Evolutionary conservation across 108 stramenopile genomes (phyloP).

Genomic region (Cylindrotheca closterium): DNA sequence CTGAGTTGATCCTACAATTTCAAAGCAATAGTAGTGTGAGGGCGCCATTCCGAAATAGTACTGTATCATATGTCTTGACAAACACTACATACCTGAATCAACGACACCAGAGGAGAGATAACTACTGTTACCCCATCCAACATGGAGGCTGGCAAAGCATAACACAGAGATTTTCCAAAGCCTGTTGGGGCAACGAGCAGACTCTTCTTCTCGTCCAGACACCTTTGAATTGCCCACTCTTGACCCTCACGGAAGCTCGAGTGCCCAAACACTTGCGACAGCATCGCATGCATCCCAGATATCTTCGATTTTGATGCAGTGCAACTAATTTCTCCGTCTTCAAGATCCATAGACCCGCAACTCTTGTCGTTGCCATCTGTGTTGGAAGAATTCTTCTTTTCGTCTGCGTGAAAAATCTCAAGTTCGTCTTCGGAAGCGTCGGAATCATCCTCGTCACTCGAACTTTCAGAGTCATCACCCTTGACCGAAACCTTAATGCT

Average conservation of each 20-base stretch:
- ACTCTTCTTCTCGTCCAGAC: constrained; percentile 62
- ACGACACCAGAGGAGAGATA: constrained; percentile 93
- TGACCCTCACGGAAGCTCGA: constrained; percentile 81
- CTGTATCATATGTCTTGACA: too few relatives aligned
- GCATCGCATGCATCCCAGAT: background rate
- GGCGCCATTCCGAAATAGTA: too few relatives aligned
- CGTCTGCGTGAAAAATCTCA: constrained; percentile 27
- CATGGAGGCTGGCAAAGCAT: constrained; percentile 91
- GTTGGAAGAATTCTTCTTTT: constrained; percentile 9
- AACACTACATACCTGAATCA: constrained; percentile 73
- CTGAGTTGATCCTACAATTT: constrained; percentile 79
- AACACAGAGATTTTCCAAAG: constrained; percentile 95
- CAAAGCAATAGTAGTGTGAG: background rate
- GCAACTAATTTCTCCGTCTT: constrained; percentile 7
- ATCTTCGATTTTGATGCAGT: background rate
- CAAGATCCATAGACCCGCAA: background rate
- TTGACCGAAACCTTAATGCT: constrained; percentile 5
- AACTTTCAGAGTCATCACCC: constrained; percentile 35
- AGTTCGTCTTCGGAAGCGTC: constrained; percentile 49
- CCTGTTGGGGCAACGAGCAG: constrained; percentile 98
- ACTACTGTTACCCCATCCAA: constrained; percentile 93
- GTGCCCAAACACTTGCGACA: constrained; percentile 70
- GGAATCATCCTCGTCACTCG: constrained; percentile 35
- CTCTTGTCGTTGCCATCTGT: background rate
- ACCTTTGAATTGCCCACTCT: constrained; percentile 89